phyloP scores from a whole-genome alignment of 805 yeast genomes.

The Deakozyma indianensis region DNA sequence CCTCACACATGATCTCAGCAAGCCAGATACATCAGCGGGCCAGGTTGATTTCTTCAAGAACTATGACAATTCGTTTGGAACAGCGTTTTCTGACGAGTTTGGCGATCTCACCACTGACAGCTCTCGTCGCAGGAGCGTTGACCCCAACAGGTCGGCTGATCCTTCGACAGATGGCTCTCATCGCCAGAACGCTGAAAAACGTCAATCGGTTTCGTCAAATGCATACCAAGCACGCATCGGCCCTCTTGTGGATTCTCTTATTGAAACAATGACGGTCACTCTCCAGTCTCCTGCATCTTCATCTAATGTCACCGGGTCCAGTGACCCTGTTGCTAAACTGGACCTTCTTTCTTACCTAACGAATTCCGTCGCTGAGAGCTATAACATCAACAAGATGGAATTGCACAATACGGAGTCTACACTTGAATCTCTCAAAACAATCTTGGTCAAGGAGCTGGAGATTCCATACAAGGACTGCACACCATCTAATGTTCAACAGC shows the following conservation, averaged over 20 bases:
- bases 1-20: slow-evolving; percentile 9
- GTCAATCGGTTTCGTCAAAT: background rate
- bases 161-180: background rate
- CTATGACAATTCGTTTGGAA: background rate
- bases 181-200: background rate
- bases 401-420: background rate
- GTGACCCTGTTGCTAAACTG: background rate
- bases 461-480: background rate
- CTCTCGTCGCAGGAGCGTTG: too few species aligned
- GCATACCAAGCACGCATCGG: background rate
- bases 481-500: background rate
- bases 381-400: background rate
- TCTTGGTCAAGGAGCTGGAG: background rate
- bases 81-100: slow-evolving; percentile 1
- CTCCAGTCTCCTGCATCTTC: slow-evolving; percentile 1
- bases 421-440: background rate
- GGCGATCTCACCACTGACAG: background rate
- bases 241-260: background rate
- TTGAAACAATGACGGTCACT: background rate
- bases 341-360: background rate
- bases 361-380: background rate
- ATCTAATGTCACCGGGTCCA: background rate
- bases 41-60: slow-evolving; percentile 1
- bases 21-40: background rate
- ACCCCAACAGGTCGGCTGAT: too few species aligned